Evolutionary conservation across 176 grass and related monocot genomes (phyloP).

Genomic region (Oryza longistaminata): DNA sequence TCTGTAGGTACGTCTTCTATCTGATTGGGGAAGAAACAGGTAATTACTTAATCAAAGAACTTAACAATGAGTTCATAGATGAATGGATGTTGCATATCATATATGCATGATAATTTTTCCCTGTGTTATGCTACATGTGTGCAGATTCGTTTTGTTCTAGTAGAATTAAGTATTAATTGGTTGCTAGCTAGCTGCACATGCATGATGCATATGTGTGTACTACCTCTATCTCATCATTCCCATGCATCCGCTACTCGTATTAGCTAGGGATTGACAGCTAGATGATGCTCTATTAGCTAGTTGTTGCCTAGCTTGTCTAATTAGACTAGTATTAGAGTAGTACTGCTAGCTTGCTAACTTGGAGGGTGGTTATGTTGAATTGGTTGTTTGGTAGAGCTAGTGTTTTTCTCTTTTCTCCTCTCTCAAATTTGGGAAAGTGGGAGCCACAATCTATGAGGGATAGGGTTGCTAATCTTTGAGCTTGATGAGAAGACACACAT

Average conservation of each 20-base stretch:
- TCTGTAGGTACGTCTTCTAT: constrained; percentile 28
- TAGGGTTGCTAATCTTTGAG: constrained; percentile 41
- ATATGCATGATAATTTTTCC: not conserved
- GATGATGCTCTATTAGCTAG: constrained; percentile 32
- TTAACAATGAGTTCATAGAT: constrained; percentile 17
- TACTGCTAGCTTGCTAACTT: constrained; percentile 3
- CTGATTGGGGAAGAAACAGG: constrained; percentile 16
- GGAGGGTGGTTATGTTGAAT: constrained; percentile 41
- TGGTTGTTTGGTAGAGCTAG: constrained; percentile 52
- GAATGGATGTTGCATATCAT: constrained; percentile 19
- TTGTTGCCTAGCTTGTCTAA: constrained; percentile 23
- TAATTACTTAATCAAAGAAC: constrained; percentile 2
- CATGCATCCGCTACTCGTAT: not conserved
- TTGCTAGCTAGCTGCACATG: constrained; percentile 24
- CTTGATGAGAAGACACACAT: constrained; percentile 39
- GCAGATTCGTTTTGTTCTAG: constrained; percentile 1
- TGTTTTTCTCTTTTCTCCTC: constrained; percentile 16
- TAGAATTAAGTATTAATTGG: not conserved
- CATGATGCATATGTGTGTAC: constrained; percentile 6
- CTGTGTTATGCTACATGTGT: not conserved
- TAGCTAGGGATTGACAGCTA: constrained; percentile 11
- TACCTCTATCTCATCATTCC: not conserved
- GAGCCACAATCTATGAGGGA: constrained; percentile 49
- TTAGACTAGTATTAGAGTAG: constrained; percentile 21
- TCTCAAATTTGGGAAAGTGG: constrained; percentile 57